Evolutionary conservation across 2,329 filamentous ascomycete species (phyloP).

Genomic region (Colletotrichum brevisporum): DNA sequence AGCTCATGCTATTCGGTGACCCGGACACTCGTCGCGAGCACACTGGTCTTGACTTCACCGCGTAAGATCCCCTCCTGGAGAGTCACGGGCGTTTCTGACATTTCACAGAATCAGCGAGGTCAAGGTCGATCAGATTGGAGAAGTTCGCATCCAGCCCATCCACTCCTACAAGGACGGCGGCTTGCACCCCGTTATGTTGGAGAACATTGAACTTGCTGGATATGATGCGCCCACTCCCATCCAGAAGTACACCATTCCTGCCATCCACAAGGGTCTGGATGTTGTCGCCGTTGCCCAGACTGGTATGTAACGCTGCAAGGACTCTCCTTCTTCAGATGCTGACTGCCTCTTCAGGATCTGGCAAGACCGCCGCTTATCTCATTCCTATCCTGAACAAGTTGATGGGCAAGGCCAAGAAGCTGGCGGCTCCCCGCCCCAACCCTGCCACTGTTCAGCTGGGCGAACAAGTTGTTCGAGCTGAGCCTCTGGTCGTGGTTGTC

Average conservation of each 20-base stretch:
- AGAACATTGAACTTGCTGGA: slow-evolving; percentile 81
- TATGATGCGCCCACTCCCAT: slow-evolving; percentile 87
- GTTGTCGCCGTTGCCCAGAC: slow-evolving; percentile 94
- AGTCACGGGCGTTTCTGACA: slow-evolving; percentile 32
- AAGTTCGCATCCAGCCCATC: slow-evolving; percentile 64
- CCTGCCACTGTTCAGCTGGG: slow-evolving; percentile 67
- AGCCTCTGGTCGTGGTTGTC: slow-evolving; percentile 89
- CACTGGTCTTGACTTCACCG: slow-evolving; percentile 74
- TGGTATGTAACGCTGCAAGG: slow-evolving; percentile 67
- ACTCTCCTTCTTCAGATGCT: not conserved
- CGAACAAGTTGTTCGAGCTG: slow-evolving; percentile 73
- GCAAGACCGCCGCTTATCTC: slow-evolving; percentile 94
- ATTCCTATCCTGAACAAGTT: slow-evolving; percentile 90
- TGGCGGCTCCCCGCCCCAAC: slow-evolving; percentile 83
- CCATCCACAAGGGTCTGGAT: slow-evolving; percentile 82
- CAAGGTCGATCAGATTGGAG: slow-evolving; percentile 70
- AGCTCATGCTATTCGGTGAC: slow-evolving; percentile 80
- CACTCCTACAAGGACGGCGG: slow-evolving; percentile 80
- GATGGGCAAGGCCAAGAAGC: slow-evolving; percentile 95
- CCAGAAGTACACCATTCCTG: slow-evolving; percentile 86
- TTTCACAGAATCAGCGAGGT: slow-evolving; percentile 67
- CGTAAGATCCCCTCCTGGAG: slow-evolving; percentile 56
- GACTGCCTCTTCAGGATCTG: slow-evolving; percentile 76
- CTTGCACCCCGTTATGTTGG: slow-evolving; percentile 85
- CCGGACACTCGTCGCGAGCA: slow-evolving; percentile 63